Base-by-base conservation (phyloP, 1,284 basidiomycete genomes). In the Ceratobasidium sp. region DNA sequence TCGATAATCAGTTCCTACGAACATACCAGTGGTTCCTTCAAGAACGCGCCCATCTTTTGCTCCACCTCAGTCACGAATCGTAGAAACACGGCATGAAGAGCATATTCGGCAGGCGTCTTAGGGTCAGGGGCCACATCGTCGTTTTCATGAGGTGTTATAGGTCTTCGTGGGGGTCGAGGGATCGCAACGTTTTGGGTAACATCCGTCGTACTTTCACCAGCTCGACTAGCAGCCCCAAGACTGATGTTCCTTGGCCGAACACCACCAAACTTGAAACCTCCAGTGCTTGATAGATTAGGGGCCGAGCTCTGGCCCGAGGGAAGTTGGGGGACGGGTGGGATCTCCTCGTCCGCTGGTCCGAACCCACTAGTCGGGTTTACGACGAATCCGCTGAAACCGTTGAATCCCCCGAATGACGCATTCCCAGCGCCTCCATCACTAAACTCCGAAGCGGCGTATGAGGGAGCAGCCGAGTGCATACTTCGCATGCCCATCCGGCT, bases 81-180 rank as follows among this genome's bases (percentile, higher is more conserved):
- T 69, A 94, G 91, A 83, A 96, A 96, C 7, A 96, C 88, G 0
- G 94, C 93, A 81, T 95, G 92, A 44, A 97, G 84, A 0, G 95
- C 95, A 80, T 93, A 95, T 80, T 96, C 95, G 0, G 91, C 91
- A 0, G 95, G 95, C 13, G 92, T 95, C 80, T 81, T 80, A 0
- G 82, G 81, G 19, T 80, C 77, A 37, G 78, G 76, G 25, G 77
- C 44, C 17, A 56, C 59, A 40, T 73, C 70, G n/a, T 32, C 57
- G 32, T 64, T 73, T 32, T 73, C 70, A n/a, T 73, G n/a, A 11
- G 65, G 79, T 40, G 76, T 76, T 49, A 32, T 44, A 25, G 66
- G 37, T 19, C 59, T 43, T 6, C 67, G 68, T 43, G 74, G 57
- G 59, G 78, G 71, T 22, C 77, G 62, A 43, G 76, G 77, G n/a